These are phyloP conservation scores for Ilyonectria mors-panacis DNA, from an alignment of 2,329 filamentous ascomycete species.

Conservation along the genomic window DNA sequence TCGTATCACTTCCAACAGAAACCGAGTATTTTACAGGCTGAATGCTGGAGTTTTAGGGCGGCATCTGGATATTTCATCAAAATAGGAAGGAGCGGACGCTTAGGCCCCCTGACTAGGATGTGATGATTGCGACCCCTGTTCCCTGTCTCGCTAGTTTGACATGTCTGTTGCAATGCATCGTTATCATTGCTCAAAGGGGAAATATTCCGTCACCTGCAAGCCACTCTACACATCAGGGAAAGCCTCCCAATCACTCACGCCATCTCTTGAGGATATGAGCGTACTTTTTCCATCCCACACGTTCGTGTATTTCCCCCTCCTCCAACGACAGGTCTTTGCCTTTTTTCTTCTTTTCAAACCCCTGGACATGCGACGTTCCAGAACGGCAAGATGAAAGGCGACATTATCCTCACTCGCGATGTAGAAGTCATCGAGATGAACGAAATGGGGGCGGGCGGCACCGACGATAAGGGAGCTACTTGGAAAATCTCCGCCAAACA, in stretches of 20 bases:
- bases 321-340: neutral
- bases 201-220: neutral
- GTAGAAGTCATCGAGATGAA: conserved; percentile 30
- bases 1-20: too few relatives aligned
- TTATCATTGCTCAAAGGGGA: neutral
- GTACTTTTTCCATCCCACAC: neutral
- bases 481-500: conserved; percentile 4
- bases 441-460: neutral
- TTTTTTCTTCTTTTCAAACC: neutral
- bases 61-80: neutral
- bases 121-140: neutral
- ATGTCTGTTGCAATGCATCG: neutral
- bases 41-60: too few relatives aligned
- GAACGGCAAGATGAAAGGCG: conserved; percentile 1
- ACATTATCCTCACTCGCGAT: conserved; percentile 26
- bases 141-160: neutral
- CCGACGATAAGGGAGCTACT: neutral
- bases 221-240: neutral
- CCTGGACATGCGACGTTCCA: neutral
- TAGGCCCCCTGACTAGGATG: neutral
- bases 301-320: neutral
- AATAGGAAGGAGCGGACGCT: neutral
- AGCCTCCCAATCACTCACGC: neutral
- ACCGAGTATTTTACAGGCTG: too few relatives aligned
- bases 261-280: neutral